Evolutionary conservation across 208 protist species (phyloP).

Genomic region (Leishmania lainsoni): DNA sequence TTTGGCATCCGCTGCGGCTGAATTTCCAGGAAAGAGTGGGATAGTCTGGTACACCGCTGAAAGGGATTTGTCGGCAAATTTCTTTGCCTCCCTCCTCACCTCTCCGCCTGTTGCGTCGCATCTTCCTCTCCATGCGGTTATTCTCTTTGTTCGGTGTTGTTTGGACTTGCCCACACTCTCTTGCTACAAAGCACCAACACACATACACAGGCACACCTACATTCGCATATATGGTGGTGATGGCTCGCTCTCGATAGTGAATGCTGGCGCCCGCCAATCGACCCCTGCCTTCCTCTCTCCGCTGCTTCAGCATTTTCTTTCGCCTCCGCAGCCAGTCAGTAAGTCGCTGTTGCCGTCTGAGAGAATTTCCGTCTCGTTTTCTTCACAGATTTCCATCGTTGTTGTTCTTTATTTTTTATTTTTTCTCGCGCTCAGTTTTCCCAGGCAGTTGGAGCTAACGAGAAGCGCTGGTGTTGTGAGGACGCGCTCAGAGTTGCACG

Average conservation of each 20-base stretch:
- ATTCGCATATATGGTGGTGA: neutral
- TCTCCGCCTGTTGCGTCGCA: neutral
- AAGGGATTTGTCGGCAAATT: neutral
- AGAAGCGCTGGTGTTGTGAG: neutral
- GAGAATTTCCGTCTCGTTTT: neutral
- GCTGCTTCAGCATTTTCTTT: neutral
- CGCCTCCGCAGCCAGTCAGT: neutral
- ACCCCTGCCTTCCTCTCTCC: neutral
- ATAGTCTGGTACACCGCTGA: neutral
- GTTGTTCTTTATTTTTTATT: neutral
- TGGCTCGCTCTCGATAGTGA: neutral
- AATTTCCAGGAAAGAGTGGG: neutral
- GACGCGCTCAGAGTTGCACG: neutral
- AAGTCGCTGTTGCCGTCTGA: neutral
- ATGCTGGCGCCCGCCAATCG: neutral
- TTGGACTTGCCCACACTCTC: neutral
- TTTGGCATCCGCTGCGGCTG: neutral
- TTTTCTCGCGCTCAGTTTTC: neutral
- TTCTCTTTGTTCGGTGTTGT: neutral
- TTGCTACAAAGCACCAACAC: neutral
- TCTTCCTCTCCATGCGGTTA: neutral
- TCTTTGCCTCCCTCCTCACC: neutral
- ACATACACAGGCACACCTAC: neutral
- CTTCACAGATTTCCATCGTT: neutral
- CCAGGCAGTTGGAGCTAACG: neutral